Evolutionary conservation across 345 rosid species (phyloP), one percentile per base, ranked within the genome.

Genomic region (Corchorus olitorius): DNA sequence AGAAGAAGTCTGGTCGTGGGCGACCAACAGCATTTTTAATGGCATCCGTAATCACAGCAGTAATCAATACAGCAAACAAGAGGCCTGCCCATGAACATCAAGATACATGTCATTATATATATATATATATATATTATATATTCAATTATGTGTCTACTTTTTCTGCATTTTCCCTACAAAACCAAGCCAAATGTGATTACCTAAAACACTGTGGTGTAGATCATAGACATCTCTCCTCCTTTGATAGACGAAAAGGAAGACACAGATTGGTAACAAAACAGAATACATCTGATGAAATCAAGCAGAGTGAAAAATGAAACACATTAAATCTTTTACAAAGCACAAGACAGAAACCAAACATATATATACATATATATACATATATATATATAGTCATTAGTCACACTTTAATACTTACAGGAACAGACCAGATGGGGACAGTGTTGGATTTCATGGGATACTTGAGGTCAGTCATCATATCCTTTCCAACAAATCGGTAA

Each of bases 1-100:
- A 94, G 76, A 90, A 94, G 88, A 92, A 94, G 86, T 94, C 88
- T 16, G 98, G 98, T 41, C 98, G 88, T 16, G 97, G 98, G 8
- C 97, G 81, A 46, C 98, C 97, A 1, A 91, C 90, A 2, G 95
- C 93, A 67, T 67, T 62, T 80, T 94, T 94, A 43, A 93, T 85
- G 22, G 97, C 87, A 84, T 93, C 93, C 4, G 97, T 90, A 43
- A 94, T 87, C 50, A 94, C 87, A 16, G 79, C 93, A 41, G 97
- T 91, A 9, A 92, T 88, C 85, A 93, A 58, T 52, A 88, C 86
- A 43, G 98, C 74, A 86, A 89, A 94, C 39, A 86, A 68, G 8
- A 94, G 81, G 3, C 90, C 93, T 89, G 85, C 69, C 19, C 80
- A 17, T 20, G 39, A 55, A 54, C 70, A 65, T 10, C 13, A 37